These are phyloP conservation scores for Pythium rhizo-oryzae DNA, from an alignment of 352 stramenopile species.

Conservation along the genomic window DNA sequence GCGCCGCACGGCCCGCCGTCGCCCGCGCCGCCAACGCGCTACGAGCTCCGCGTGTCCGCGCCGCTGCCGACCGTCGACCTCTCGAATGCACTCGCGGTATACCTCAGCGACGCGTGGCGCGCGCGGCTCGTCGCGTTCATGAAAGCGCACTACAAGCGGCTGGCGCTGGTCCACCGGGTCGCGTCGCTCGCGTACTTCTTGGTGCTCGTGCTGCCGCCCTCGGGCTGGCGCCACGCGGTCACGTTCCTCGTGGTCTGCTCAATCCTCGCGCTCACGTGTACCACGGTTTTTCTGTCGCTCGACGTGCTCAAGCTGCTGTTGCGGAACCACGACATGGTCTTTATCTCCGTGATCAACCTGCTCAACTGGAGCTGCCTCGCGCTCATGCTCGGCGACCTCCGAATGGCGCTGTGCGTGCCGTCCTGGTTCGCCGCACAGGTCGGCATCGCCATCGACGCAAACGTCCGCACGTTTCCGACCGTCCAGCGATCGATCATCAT, in stretches of 20 bases:
- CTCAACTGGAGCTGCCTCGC: constrained; percentile 34
- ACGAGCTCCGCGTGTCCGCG: background rate
- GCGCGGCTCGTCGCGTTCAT: constrained; percentile 9
- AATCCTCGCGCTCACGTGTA: constrained; percentile 4
- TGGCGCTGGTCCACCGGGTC: constrained; percentile 1
- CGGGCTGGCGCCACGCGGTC: background rate
- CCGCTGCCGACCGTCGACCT: constrained; percentile 10
- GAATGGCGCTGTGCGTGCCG: constrained; percentile 24
- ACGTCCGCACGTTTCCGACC: constrained; percentile 32
- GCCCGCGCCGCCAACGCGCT: background rate
- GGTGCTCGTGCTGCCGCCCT: constrained; percentile 5
- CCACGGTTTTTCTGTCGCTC: constrained; percentile 30
- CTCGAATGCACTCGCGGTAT: background rate
- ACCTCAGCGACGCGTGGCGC: background rate
- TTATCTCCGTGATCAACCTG: constrained; percentile 35
- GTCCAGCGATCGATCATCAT: constrained; percentile 32
- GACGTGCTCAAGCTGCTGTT: constrained; percentile 27
- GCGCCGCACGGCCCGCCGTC: background rate
- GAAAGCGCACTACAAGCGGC: background rate
- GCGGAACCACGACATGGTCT: constrained; percentile 35
- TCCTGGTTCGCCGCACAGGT: constrained; percentile 30
- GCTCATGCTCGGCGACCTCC: constrained; percentile 29
- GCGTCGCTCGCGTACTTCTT: constrained; percentile 14
- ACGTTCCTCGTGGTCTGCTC: constrained; percentile 1
- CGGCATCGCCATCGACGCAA: constrained; percentile 36